Base-by-base conservation (phyloP, 768 basidiomycete genomes). In the Serendipita sp. region DNA sequence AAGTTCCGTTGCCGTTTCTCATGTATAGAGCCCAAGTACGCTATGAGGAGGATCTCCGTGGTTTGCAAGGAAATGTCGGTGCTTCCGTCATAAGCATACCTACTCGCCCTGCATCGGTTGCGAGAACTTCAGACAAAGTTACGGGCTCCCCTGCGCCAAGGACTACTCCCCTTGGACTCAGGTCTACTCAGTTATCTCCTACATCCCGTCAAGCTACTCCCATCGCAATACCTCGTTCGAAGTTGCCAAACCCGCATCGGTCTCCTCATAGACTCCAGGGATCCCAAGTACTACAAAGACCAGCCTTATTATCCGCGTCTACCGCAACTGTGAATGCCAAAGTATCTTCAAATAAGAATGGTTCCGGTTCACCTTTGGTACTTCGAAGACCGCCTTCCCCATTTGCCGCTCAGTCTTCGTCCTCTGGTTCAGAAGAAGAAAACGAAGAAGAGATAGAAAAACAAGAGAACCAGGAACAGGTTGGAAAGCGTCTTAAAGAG, bases 1-100 rank as follows among this genome's bases (percentile, higher is more conserved):
- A 85, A 66, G 88, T 90, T 0, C 90, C 90, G 0, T 73, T 92
- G 3, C 90, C 90, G 0, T 92, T 90, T 71, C 78, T 92, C 30
- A 79, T 92, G 9, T 90, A 90, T 68, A 81, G 90, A 22, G 88
- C 88, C 14, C 86, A 90, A 70, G 84, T 83, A 13, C 79, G 90
- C 65, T 91, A 88, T 62, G 88, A 91, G 70, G 85, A 91, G 71
- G 90, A 90, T 69, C 80, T 92, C 31, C 82, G 86, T 42, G 86
- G 86, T 0, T 70, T 91, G 53, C 84, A 87, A 68, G 85, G 84
- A 65, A 82, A 86, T 38, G 80, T 79, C 44, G 84, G 82, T 28
- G 79, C 79, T 38, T 73, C 81, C n/a, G 80, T 77, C 62, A 80
- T 83, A 13, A 70, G 75, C 16, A 70, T 73, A 30, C 28, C 60